These are phyloP conservation scores for Colletotrichum orchidophilum DNA, from an alignment of 2,329 filamentous ascomycete species.

Conservation along the genomic window DNA sequence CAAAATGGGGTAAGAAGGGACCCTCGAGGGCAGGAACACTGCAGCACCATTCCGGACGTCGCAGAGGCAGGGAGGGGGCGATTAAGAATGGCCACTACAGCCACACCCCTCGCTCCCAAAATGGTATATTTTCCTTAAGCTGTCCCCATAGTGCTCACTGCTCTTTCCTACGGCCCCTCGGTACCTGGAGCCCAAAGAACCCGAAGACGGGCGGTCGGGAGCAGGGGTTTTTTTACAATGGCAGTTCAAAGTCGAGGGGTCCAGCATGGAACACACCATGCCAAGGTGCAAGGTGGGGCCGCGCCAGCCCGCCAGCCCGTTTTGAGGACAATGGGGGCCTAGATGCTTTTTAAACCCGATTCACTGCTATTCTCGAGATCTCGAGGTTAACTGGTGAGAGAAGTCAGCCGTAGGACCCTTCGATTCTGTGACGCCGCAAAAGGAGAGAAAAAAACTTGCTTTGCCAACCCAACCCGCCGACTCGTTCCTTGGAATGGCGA, in stretches of 20 bases:
- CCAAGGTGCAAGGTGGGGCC: not conserved
- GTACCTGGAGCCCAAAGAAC: not conserved
- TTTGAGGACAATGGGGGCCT: not conserved
- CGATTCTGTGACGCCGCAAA: constrained; percentile 13
- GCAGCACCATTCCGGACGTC: not conserved
- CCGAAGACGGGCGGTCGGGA: not conserved
- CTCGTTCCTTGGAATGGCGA: constrained; percentile 19
- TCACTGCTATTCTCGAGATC: constrained; percentile 29
- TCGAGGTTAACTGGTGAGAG: constrained; percentile 8
- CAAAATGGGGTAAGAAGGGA: not conserved
- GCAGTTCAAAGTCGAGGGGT: not conserved
- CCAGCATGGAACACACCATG: not conserved
- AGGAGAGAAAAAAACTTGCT: not conserved
- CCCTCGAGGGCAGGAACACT: not conserved
- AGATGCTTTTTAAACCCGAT: constrained; percentile 5
- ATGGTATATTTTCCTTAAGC: too few relatives aligned
- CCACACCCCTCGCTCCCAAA: not conserved
- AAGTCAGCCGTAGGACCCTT: constrained; percentile 21
- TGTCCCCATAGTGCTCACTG: too few relatives aligned
- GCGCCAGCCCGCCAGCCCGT: constrained; percentile 3
- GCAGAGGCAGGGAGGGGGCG: not conserved
- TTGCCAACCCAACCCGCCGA: not conserved
- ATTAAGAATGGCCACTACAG: not conserved
- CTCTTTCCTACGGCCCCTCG: not conserved
- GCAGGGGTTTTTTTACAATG: not conserved